Conservation (phyloP, 345 rosid species). For the Brassica incana region DNA sequence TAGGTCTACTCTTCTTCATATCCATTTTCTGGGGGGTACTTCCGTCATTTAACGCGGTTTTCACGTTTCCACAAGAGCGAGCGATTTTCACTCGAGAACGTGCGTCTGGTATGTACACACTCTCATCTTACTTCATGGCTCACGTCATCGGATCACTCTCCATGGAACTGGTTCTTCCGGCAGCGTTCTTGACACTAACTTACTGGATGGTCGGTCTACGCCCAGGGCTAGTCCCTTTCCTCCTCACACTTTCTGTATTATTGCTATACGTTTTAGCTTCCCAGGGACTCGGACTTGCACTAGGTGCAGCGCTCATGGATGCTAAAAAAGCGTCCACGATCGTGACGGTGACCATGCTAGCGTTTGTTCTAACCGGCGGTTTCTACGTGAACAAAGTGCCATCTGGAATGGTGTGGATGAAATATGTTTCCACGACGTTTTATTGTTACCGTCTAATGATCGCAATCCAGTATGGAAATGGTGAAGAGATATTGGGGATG, state of each 20-base stretch:
- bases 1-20: constrained; percentile 83
- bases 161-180: constrained; percentile 88
- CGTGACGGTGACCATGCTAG: constrained; percentile 83
- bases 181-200: constrained; percentile 56
- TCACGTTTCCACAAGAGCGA: constrained; percentile 91
- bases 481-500: constrained; percentile 42
- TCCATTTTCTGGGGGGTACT: constrained; percentile 93
- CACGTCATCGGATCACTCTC: constrained; percentile 78
- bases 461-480: constrained; percentile 59
- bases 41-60: constrained; percentile 79
- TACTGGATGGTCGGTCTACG: constrained; percentile 90
- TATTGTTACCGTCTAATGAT: constrained; percentile 71
- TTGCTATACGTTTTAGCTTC: constrained; percentile 77
- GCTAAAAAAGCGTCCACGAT: constrained; percentile 88
- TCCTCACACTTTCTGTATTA: constrained; percentile 55
- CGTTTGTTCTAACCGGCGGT: constrained; percentile 82
- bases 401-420: constrained; percentile 68
- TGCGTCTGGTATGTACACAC: constrained; percentile 88
- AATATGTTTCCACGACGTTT: constrained; percentile 74
- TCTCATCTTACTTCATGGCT: constrained; percentile 90
- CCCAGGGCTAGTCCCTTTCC: constrained; percentile 52
- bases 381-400: constrained; percentile 86
- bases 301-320: constrained; percentile 92
- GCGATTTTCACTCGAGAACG: constrained; percentile 71
- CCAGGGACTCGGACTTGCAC: constrained; percentile 80